A percentile compares a stretch with the other conserved stretches of the same genome.
Conservation (phyloP, 1,139 yeast species). For the Suhomyces taliae region DNA sequence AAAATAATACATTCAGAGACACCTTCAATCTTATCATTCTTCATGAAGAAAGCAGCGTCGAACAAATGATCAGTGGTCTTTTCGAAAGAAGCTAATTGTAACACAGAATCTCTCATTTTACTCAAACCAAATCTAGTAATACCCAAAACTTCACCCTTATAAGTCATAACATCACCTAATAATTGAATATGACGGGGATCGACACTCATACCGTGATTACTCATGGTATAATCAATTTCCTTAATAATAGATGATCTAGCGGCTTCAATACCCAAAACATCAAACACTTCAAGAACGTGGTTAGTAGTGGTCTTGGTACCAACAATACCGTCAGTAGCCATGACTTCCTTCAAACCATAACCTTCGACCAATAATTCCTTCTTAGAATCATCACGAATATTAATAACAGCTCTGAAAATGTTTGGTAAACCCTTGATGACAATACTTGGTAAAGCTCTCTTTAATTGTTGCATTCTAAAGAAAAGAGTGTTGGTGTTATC, state of each 20-base stretch:
- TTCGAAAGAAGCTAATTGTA: constrained; percentile 96
- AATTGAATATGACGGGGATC: constrained; percentile 99
- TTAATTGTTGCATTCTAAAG: constrained; percentile 85
- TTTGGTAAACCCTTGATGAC: constrained; percentile 93
- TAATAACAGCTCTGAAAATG: constrained; percentile 93
- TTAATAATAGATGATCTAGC: constrained; percentile 90
- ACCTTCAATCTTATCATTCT: constrained; percentile 93
- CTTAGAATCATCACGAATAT: constrained; percentile 82
- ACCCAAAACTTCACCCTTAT: constrained; percentile 97
- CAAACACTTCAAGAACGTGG: constrained; percentile 86
- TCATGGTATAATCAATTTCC: constrained; percentile 97
- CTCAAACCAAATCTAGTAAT: constrained; percentile 97
- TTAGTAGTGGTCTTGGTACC: constrained; percentile 87
- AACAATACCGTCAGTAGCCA: constrained; percentile 96
- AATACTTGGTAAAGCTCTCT: constrained; percentile 80
- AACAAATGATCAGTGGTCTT: constrained; percentile 98
- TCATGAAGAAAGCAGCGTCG: constrained; percentile 98
- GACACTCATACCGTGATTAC: constrained; percentile 99
- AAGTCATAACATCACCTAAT: constrained; percentile 98
- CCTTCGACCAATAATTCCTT: constrained; percentile 96
- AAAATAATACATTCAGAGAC: constrained; percentile 96
- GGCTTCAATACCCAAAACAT: constrained; percentile 95
- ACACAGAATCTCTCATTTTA: constrained; percentile 96
- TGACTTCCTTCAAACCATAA: constrained; percentile 91
- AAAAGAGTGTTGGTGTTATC: constrained; percentile 62